A percentile compares a stretch with the other conserved stretches of the same genome.
Conservation (phyloP, 2,329 filamentous ascomycete genomes). For the Plenodomus biglobosus region DNA sequence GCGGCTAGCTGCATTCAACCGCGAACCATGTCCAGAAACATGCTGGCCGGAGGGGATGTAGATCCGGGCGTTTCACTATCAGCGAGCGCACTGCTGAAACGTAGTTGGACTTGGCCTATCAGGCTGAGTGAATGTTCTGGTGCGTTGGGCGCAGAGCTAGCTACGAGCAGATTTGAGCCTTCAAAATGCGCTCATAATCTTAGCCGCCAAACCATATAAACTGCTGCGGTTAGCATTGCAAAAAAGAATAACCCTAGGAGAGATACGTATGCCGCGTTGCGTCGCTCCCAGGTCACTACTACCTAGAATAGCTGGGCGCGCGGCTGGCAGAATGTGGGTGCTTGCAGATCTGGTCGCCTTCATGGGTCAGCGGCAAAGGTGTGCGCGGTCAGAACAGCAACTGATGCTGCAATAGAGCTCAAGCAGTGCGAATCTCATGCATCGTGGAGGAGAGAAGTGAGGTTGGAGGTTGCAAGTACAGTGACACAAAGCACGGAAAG, state of each 20-base stretch:
- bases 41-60: constrained; percentile 24
- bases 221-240: background rate
- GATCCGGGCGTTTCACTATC: background rate
- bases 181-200: background rate
- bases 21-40: constrained; percentile 2
- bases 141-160: background rate
- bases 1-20: constrained; percentile 29
- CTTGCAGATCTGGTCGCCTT: background rate
- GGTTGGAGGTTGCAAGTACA: background rate
- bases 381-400: background rate
- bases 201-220: background rate
- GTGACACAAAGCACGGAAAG: background rate
- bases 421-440: too few relatives aligned
- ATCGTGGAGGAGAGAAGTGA: background rate
- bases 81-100: too few relatives aligned
- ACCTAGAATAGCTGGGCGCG: background rate
- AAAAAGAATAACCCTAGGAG: background rate
- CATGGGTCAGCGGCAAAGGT: background rate
- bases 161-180: background rate
- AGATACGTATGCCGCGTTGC: background rate
- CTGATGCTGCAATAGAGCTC: too few relatives aligned
- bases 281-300: background rate
- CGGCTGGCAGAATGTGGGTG: background rate
- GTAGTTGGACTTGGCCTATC: too few relatives aligned
- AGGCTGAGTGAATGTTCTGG: too few relatives aligned